Base-by-base conservation (phyloP, 345 rosid genomes). In the Excoecaria agallocha region DNA sequence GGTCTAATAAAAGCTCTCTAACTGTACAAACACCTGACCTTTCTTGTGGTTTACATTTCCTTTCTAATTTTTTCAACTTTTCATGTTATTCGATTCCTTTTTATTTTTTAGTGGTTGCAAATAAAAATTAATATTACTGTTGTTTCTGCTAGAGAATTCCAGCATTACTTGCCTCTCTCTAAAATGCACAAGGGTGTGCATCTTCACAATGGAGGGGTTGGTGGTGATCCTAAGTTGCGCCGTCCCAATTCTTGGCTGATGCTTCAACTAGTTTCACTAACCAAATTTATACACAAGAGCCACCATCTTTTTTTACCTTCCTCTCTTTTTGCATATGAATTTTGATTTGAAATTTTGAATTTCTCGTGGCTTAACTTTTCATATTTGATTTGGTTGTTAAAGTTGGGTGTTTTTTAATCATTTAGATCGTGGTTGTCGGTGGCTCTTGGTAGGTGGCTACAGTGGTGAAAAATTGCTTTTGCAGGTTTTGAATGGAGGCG, bases 231-330 rank as follows among this genome's bases (percentile, higher is more conserved):
- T 71, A 79, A 81, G 80, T 69, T 75, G 60, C 84, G 89, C 67
- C 87, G 91, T 37, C 86, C 63, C 94, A 78, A 12, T 87, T 86
- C 76, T 70, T 93, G 72, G 85, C 83, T 15, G 98, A 93, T 70
- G 91, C 97, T 85, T 76, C 83, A 12, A 88, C 90, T 37, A 86
- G 88, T 70, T 86, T 90, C 22, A 85, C 90, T 76, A 94, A 91
- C 58, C 93, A 87, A 97, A 98, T 92, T 67, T 68, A 43, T 52
- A 56, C 38, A 24, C 20, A 45, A 50, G 37, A 50, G 19, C n/a
- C n/a, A n/a, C n/a, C n/a, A n/a, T n/a, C 65, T 58, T 59, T n/a
- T 41, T 54, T 1, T 45, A 46, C 51, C 8, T 35, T 11, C 37
- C 25, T 12, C 13, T 48, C 11, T 30, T 3, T 19, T 35, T 30